Conservation (phyloP, 2,329 filamentous ascomycete species). For the Penicillium sp. region DNA sequence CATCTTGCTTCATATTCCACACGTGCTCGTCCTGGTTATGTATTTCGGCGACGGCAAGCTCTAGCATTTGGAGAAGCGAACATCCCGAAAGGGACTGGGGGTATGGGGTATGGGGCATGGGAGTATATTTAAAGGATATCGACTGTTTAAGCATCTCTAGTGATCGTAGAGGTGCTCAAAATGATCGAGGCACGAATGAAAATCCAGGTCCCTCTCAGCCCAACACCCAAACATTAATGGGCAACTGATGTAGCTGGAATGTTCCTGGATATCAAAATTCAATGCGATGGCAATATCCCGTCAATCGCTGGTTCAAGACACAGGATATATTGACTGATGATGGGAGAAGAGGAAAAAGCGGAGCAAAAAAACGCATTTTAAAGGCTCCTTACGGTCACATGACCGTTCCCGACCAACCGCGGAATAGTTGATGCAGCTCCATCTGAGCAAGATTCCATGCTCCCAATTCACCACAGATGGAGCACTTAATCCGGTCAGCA, state of each 20-base stretch:
- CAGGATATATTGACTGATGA: neutral
- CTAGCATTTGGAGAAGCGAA: conserved; percentile 55
- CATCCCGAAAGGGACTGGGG: conserved; percentile 9
- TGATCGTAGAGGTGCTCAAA: neutral
- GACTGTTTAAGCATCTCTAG: neutral
- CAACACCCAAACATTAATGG: conserved; percentile 19
- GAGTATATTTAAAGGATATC: neutral
- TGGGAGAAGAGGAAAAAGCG: neutral
- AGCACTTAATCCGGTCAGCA: conserved; percentile 30
- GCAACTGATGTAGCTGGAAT: conserved; percentile 4
- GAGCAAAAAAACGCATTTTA: conserved; percentile 20
- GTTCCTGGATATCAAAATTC: neutral
- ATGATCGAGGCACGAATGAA: neutral
- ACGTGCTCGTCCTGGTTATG: conserved; percentile 53
- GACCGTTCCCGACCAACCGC: conserved; percentile 10
- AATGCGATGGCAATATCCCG: neutral
- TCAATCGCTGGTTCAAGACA: neutral
- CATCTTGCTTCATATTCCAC: conserved; percentile 60
- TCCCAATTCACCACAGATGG: conserved; percentile 23
- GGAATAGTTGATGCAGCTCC: conserved; percentile 6
- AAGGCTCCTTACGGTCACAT: conserved; percentile 10
- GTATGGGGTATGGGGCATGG: neutral
- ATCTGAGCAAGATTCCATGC: conserved; percentile 4
- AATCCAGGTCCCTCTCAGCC: neutral
- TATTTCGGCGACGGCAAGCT: conserved; percentile 54